Evolutionary conservation across 805 yeast genomes (phyloP).

Genomic region (Candida methanosorbosa): DNA sequence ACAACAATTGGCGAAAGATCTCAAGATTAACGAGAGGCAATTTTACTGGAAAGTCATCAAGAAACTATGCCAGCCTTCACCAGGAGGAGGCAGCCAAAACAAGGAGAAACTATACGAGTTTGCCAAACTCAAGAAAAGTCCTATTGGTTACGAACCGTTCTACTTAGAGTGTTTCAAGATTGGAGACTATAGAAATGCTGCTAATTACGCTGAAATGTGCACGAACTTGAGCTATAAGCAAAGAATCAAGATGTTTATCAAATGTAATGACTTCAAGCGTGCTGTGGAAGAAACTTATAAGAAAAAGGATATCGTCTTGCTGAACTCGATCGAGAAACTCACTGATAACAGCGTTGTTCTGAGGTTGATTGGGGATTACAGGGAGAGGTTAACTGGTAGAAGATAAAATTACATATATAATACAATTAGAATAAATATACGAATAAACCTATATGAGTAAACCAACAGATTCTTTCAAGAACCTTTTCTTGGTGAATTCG

Average conservation of each 20-base stretch:
- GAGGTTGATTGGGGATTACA: conserved; percentile 14
- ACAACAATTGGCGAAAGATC: conserved; percentile 36
- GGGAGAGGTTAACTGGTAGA: conserved; percentile 13
- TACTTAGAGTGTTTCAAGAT: conserved; percentile 42
- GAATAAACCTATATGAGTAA: background rate
- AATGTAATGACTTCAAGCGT: conserved; percentile 40
- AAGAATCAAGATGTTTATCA: conserved; percentile 40
- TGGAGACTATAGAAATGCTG: conserved; percentile 53
- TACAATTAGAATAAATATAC: background rate
- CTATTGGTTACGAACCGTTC: conserved; percentile 65
- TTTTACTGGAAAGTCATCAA: conserved; percentile 46
- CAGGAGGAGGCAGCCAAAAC: conserved; percentile 37
- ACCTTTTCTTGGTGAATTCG: conserved; percentile 12
- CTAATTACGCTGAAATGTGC: conserved; percentile 49
- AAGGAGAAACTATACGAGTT: conserved; percentile 44
- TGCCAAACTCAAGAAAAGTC: conserved; percentile 45
- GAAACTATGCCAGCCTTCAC: too few relatives aligned
- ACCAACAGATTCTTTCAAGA: background rate
- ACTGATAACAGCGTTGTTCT: conserved; percentile 12
- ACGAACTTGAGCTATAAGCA: conserved; percentile 33
- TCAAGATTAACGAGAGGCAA: conserved; percentile 50
- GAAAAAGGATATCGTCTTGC: conserved; percentile 30
- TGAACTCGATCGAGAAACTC: conserved; percentile 17
- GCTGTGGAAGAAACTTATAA: conserved; percentile 44
- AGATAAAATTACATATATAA: conserved; percentile 2